Percentiles rank a stretch among this genome's conserved stretches.
Evolutionary conservation across 2,329 filamentous ascomycete genomes (phyloP).

Genomic region (Pseudogymnoascus sp.): DNA sequence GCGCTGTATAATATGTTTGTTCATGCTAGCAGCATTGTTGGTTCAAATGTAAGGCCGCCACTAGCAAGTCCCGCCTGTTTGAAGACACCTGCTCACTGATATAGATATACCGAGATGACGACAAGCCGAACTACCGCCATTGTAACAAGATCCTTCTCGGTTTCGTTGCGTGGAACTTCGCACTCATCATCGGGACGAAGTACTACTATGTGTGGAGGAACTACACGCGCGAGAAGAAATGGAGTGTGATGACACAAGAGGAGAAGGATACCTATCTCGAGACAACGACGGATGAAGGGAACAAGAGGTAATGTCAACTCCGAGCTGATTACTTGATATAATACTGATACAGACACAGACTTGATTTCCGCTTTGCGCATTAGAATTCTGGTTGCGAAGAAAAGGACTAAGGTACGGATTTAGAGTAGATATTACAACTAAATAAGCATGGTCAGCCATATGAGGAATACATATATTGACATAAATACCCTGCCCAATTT

Average conservation of each 20-base stretch:
- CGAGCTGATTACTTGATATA: not conserved
- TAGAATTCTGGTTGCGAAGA: not conserved
- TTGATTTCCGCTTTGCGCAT: constrained; percentile 12
- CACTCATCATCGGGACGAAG: constrained; percentile 37
- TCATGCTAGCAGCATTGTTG: constrained; percentile 34
- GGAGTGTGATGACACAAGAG: constrained; percentile 36
- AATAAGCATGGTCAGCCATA: not conserved
- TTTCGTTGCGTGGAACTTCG: constrained; percentile 37
- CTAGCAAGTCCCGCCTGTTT: not conserved
- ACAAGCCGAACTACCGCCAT: constrained; percentile 42
- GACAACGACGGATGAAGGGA: constrained; percentile 33
- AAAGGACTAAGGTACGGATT: not conserved
- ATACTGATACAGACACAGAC: not conserved
- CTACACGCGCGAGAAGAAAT: constrained; percentile 30
- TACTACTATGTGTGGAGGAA: constrained; percentile 41
- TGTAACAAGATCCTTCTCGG: constrained; percentile 48
- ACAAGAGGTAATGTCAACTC: constrained; percentile 25
- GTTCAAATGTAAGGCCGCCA: constrained; percentile 20
- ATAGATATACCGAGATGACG: constrained; percentile 34
- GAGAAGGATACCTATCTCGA: constrained; percentile 38
- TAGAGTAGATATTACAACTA: not conserved
- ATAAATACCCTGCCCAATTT: not conserved
- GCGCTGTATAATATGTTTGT: constrained; percentile 52
- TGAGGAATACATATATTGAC: not conserved
- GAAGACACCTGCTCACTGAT: not conserved